phyloP scores from a whole-genome alignment of 306 rosid genomes.

The Dryas alaskensis region DNA sequence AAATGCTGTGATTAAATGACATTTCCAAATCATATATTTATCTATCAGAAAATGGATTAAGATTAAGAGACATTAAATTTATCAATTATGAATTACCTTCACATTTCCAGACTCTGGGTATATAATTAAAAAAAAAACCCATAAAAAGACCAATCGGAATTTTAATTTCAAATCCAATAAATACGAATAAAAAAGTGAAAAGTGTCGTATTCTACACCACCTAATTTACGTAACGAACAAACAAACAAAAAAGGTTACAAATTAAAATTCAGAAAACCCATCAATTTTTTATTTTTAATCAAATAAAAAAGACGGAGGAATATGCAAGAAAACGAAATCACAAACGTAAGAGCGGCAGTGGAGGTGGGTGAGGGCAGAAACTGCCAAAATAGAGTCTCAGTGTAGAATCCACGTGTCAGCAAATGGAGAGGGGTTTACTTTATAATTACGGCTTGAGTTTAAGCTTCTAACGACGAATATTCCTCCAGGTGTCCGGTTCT shows the following conservation, averaged over 20 bases:
- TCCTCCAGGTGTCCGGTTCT: background rate
- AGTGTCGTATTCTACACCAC: constrained; percentile 11
- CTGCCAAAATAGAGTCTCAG: constrained; percentile 19
- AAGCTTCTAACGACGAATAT: background rate
- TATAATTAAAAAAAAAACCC: constrained; percentile 25
- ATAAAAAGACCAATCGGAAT: constrained; percentile 23
- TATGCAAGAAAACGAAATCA: background rate
- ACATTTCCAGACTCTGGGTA: constrained; percentile 17
- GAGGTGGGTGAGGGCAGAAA: background rate
- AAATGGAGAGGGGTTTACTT: background rate
- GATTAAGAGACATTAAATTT: background rate
- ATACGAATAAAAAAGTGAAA: constrained; percentile 3
- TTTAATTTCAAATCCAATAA: constrained; percentile 29
- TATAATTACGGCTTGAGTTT: background rate
- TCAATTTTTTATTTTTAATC: background rate
- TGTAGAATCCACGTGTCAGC: constrained; percentile 6
- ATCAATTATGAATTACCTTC: constrained; percentile 16
- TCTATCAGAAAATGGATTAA: background rate
- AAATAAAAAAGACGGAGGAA: background rate
- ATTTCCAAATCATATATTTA: too few relatives aligned
- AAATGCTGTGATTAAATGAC: too few relatives aligned
- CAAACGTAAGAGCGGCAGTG: background rate
- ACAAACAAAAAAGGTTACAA: background rate
- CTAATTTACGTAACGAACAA: background rate
- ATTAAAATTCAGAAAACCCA: background rate